Evolutionary conservation across 345 rosid genomes (phyloP), one percentile per base, ranked within the genome.

Genomic region (Viola odorata): DNA sequence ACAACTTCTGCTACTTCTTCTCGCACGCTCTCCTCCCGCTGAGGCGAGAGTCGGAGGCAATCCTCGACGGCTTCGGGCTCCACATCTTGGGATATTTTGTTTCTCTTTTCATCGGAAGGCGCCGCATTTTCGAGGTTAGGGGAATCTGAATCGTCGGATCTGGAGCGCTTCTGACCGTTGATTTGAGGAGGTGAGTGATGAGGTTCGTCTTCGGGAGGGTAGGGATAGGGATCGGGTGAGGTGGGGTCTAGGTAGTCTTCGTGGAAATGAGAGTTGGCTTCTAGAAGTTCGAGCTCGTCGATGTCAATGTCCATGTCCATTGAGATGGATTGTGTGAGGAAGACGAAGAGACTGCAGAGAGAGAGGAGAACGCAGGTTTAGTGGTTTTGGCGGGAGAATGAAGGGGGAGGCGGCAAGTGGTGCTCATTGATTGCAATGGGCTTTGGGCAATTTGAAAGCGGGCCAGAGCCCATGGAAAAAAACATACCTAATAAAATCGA

Each of bases 271-370:
- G 83, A 80, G 69, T 92, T 70, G 38, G 88, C 84, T 77, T 87
- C 99, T 10, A 90, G 92, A 72, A 86, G 78, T 78, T 94, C 96
- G 67, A 94, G 92, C 84, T 94, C 99, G 97, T 42, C 45, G 23
- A 86, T 82, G 69, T 85, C 95, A 75, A 81, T 73, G 14, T 91
- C 87, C 83, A 81, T 81, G 41, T 57, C 67, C 61, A 65, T 13
- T 16, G 45, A 7, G 4, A 12, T 7, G 11, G 3, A 47, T 1
- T 7, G 50, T 47, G 50, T 10, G 12, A 23, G 32, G 32, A 23
- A 23, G 32, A 23, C 32, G 32, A 23, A 23, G 32, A 23, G 32
- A 23, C 32, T 23, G 14, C 40, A n/a, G 52, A 12, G 13, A 7
- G 15, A 49, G 52, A 36, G 2, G 52, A 11, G 12, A 36, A 4